A percentile compares a stretch with the other conserved stretches of the same genome.
Conservation (phyloP, 2,329 filamentous ascomycete genomes). For the Proliferodiscus dingleyae region DNA sequence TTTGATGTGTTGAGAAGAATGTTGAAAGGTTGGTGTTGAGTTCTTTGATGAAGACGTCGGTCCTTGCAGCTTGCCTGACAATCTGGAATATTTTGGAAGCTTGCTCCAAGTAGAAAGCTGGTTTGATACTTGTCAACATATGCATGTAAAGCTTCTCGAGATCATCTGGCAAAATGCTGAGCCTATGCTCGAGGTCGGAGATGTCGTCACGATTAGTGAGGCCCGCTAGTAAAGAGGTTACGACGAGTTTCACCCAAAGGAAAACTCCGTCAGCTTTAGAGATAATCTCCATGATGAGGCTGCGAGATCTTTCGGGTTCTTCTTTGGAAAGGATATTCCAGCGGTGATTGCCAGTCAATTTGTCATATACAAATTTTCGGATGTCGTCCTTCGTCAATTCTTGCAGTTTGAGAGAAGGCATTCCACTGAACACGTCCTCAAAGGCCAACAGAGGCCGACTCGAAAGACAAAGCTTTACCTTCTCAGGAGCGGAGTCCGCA, state of each 20-base stretch:
- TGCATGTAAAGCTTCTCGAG: slow-evolving; percentile 11
- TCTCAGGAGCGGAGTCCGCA: too few relatives aligned
- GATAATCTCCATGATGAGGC: slow-evolving; percentile 9
- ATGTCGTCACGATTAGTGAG: slow-evolving; percentile 11
- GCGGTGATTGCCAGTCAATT: slow-evolving; percentile 12
- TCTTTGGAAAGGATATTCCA: slow-evolving; percentile 5
- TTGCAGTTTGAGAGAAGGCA: slow-evolving; percentile 20
- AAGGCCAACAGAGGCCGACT: slow-evolving; percentile 27
- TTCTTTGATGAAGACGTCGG: too few relatives aligned
- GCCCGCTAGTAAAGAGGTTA: slow-evolving; percentile 11
- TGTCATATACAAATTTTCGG: slow-evolving; percentile 16
- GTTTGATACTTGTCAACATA: slow-evolving; percentile 2
- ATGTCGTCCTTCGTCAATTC: slow-evolving; percentile 24
- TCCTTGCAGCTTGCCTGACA: too few relatives aligned
- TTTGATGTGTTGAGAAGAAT: too few relatives aligned
- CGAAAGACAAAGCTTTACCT: slow-evolving; percentile 19
- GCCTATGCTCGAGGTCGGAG: slow-evolving; percentile 8
- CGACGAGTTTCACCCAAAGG: slow-evolving; percentile 23
- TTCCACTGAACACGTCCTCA: slow-evolving; percentile 15
- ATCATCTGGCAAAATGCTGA: slow-evolving; percentile 10
- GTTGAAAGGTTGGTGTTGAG: too few relatives aligned
- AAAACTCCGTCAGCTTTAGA: slow-evolving; percentile 21
- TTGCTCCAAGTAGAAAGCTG: too few relatives aligned
- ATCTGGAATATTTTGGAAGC: too few relatives aligned
- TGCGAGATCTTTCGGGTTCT: slow-evolving; percentile 1